Conservation (phyloP, 2,329 filamentous ascomycete genomes). For the Diaporthe vaccinii region DNA sequence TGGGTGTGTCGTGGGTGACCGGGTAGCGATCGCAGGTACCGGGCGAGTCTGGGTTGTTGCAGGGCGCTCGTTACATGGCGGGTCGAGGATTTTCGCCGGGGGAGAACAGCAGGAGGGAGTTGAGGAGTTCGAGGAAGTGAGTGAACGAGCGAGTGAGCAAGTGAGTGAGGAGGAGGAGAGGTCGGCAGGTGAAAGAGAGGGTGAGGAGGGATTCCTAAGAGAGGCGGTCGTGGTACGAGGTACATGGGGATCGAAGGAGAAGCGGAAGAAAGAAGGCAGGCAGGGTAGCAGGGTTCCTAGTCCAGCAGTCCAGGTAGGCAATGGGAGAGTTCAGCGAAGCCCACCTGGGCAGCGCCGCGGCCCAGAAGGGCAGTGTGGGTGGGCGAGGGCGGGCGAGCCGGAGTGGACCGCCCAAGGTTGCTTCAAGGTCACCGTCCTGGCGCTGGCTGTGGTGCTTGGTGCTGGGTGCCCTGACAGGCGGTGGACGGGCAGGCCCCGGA, state of each 20-base stretch:
- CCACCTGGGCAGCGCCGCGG: conserved; percentile 31
- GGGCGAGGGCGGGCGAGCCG: conserved; percentile 4
- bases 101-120: conserved; percentile 10
- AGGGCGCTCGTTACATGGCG: conserved; percentile 40
- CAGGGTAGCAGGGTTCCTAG: conserved; percentile 6
- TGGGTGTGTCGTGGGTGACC: conserved; percentile 33
- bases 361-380: conserved; percentile 29
- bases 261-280: conserved; percentile 33
- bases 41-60: conserved; percentile 23
- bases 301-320: conserved; percentile 6
- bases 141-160: conserved; percentile 8
- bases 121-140: conserved; percentile 13
- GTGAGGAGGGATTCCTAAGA: conserved; percentile 32
- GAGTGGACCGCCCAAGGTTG: conserved; percentile 15
- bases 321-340: conserved; percentile 27
- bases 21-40: conserved; percentile 32
- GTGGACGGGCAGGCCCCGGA: too few relatives aligned
- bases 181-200: conserved; percentile 32
- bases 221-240: conserved; percentile 35
- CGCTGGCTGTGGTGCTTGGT: neutral
- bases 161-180: conserved; percentile 8
- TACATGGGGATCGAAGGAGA: conserved; percentile 36
- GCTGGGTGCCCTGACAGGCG: neutral
- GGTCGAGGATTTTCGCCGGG: neutral
- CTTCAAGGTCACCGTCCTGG: neutral